Evolutionary conservation across 2,329 filamentous ascomycete species (phyloP).

Genomic region (Pezicula neosporulosa): DNA sequence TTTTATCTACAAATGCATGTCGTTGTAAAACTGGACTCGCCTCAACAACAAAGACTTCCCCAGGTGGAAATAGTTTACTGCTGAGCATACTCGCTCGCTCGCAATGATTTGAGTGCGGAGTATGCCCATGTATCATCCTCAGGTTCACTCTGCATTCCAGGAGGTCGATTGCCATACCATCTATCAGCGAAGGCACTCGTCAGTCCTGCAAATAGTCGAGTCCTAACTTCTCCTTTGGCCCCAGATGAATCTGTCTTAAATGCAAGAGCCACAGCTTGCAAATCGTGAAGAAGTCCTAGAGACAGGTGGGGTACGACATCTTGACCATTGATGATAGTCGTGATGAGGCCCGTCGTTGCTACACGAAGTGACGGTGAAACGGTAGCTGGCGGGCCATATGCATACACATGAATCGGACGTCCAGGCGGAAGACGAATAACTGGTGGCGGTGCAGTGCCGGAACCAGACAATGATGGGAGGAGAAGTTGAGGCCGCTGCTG

Average conservation of each 20-base stretch:
- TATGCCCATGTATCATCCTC: conserved; percentile 69
- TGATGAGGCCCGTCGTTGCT: conserved; percentile 71
- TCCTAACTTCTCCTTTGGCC: conserved; percentile 63
- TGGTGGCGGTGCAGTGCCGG: conserved; percentile 20
- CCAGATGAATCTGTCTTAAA: conserved; percentile 70
- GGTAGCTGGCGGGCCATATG: conserved; percentile 71
- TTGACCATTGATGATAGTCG: conserved; percentile 68
- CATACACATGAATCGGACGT: conserved; percentile 74
- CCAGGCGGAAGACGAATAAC: conserved; percentile 58
- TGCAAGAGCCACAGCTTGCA: conserved; percentile 67
- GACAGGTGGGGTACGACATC: conserved; percentile 74
- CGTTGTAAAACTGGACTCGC: conserved; percentile 63
- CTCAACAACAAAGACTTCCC: conserved; percentile 73
- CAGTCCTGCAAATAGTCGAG: conserved; percentile 63
- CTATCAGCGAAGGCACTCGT: conserved; percentile 58
- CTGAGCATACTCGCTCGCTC: conserved; percentile 65
- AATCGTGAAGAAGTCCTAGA: conserved; percentile 69
- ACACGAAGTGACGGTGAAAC: conserved; percentile 68
- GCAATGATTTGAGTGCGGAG: conserved; percentile 61
- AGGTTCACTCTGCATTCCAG: conserved; percentile 36
- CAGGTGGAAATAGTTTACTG: conserved; percentile 68
- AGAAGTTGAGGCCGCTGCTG: conserved; percentile 69
- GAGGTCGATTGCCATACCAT: conserved; percentile 45
- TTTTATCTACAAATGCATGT: conserved; percentile 54
- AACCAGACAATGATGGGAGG: conserved; percentile 56